These are phyloP conservation scores for Rugonectria rugulosa DNA, from an alignment of 2,329 filamentous ascomycete genomes.

Conservation along the genomic window DNA sequence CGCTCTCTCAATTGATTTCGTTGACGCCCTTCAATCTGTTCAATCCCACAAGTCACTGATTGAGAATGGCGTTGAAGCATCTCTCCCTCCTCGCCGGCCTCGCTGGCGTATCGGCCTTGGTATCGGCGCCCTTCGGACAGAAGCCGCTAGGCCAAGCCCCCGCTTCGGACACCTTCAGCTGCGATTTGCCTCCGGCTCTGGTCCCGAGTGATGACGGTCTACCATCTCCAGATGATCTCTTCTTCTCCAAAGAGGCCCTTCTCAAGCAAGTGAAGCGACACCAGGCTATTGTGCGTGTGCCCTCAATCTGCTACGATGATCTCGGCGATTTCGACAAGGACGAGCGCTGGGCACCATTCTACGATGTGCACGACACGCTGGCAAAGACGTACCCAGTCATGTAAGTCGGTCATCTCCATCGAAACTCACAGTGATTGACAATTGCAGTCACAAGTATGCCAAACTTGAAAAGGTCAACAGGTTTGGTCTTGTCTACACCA, in stretches of 20 bases:
- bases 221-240: conserved; percentile 42
- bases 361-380: conserved; percentile 57
- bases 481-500: conserved; percentile 67
- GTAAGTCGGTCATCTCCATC: conserved; percentile 40
- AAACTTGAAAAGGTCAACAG: conserved; percentile 65
- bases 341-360: conserved; percentile 61
- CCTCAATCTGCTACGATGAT: conserved; percentile 64
- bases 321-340: conserved; percentile 62
- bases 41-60: background rate
- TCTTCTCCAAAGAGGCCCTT: conserved; percentile 44
- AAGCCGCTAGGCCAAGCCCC: conserved; percentile 25
- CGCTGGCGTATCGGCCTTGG: conserved; percentile 23
- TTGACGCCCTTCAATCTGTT: too few species aligned
- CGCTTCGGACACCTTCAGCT: conserved; percentile 34
- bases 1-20: background rate
- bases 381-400: conserved; percentile 57
- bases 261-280: conserved; percentile 56
- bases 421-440: background rate
- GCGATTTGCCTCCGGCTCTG: conserved; percentile 46
- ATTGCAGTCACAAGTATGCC: conserved; percentile 49
- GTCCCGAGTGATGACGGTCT: conserved; percentile 43
- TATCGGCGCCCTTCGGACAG: conserved; percentile 27
- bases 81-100: conserved; percentile 29
- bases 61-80: conserved; percentile 29
- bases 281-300: conserved; percentile 62